Evolutionary conservation across 345 rosid genomes (phyloP), one percentile per base, ranked within the genome.

Genomic region (Carallia pectinifolia): DNA sequence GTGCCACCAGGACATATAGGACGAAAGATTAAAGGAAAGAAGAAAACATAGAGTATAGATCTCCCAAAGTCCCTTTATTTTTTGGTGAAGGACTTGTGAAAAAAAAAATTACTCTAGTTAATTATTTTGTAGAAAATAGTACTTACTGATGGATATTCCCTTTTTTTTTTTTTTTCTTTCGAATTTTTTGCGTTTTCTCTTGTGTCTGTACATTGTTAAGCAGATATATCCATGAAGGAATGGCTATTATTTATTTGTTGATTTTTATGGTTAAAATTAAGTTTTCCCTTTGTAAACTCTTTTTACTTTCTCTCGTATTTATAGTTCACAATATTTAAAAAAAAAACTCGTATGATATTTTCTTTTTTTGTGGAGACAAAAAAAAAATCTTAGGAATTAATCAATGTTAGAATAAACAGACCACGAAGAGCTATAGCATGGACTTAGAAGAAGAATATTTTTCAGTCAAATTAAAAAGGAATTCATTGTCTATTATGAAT

Each of bases 21-120:
- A 36, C 23, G 63, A 0, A 59, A 6, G 59, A 38, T 19, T 23
- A 56, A 30, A 19, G 60, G 60, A 56, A 30, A 40, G 61, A 29
- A 67, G 64, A 37, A 61, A 30, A 64, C 44, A 70, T 70, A 59
- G 36, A 38, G 30, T 72, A 62, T 53, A 64, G 64, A 69, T 53
- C 75, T 79, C 68, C 73, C 19, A 17, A 65, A 77, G 81, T 76
- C 87, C 84, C 87, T 76, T 85, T 79, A 64, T 77, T 92, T 89
- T 88, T 85, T 83, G 85, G 82, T 82, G 72, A 69, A 79, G 97
- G 93, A 88, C 70, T 81, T 80, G 84, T 84, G 78, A 79, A 75
- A 37, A 23, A 23, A 69, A 78, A 71, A 58, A 67, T 65, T 68
- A 83, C 79, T 83, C 81, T 79, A 82, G 77, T 85, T 83, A 84